phyloP scores from a whole-genome alignment of 73 alveolate genomes.

The Durusdinium trenchii region DNA sequence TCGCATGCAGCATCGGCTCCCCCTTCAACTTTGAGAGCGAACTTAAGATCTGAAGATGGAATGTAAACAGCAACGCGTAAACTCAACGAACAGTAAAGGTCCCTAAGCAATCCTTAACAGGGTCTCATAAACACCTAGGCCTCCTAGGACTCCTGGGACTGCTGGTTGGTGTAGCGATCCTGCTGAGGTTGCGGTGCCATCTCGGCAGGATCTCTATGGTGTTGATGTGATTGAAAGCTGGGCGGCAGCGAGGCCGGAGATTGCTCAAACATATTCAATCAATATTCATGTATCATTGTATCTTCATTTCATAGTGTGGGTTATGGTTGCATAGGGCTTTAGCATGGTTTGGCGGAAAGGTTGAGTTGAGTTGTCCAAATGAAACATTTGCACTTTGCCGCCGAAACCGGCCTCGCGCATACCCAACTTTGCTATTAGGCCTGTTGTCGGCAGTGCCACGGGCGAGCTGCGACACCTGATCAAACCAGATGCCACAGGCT shows the following conservation, averaged over 20 bases:
- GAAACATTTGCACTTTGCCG: not conserved
- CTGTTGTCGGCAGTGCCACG: slow-evolving; percentile 65
- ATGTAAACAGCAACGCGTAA: too few relatives aligned
- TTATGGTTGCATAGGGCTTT: too few relatives aligned
- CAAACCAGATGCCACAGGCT: slow-evolving; percentile 67
- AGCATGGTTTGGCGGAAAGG: not conserved
- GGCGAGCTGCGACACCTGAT: slow-evolving; percentile 83
- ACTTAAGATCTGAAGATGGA: too few relatives aligned
- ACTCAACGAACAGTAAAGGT: too few relatives aligned
- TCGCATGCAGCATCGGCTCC: not conserved
- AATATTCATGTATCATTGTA: too few relatives aligned
- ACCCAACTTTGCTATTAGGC: not conserved
- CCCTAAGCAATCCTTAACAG: too few relatives aligned
- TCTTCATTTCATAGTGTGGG: too few relatives aligned
- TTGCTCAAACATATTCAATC: not conserved
- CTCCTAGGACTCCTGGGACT: too few relatives aligned
- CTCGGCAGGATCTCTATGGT: slow-evolving; percentile 72
- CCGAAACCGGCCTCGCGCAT: not conserved
- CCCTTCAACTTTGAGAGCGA: too few relatives aligned
- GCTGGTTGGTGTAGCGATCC: not conserved
- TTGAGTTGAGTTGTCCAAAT: not conserved
- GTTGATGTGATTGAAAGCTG: slow-evolving; percentile 85
- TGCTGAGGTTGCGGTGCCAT: slow-evolving; percentile 74
- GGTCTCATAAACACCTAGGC: too few relatives aligned
- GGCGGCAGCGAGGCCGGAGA: slow-evolving; percentile 70